Evolutionary conservation across 768 basidiomycete genomes (phyloP).

Genomic region (Phallus indusiatus): DNA sequence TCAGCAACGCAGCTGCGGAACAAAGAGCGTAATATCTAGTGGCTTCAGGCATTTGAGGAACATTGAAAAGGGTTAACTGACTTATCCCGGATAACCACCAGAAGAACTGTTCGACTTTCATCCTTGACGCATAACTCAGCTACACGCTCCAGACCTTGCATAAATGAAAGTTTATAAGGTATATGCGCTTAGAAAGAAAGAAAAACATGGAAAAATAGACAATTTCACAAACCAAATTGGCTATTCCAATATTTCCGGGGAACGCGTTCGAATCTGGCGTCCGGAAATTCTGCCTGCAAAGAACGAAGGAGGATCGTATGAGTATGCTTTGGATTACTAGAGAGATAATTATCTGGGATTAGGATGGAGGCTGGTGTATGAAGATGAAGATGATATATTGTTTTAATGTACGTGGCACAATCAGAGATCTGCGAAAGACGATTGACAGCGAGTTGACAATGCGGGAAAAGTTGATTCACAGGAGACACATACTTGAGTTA

Average conservation of each 20-base stretch:
- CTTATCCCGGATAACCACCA: slow-evolving; percentile 78
- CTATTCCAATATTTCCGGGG: slow-evolving; percentile 83
- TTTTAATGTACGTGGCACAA: slow-evolving; percentile 82
- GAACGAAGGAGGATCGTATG: slow-evolving; percentile 38
- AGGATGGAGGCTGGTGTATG: slow-evolving; percentile 64
- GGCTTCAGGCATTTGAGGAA: neutral
- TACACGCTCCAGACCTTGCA: slow-evolving; percentile 66
- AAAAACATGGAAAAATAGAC: neutral
- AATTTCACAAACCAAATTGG: slow-evolving; percentile 42
- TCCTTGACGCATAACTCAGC: slow-evolving; percentile 71
- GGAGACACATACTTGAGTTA: slow-evolving; percentile 57
- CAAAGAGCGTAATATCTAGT: slow-evolving; percentile 82
- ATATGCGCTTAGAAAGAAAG: neutral
- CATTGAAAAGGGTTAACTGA: slow-evolving; percentile 20
- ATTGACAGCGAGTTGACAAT: neutral
- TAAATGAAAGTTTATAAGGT: slow-evolving; percentile 2
- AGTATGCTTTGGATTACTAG: slow-evolving; percentile 36
- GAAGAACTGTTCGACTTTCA: slow-evolving; percentile 69
- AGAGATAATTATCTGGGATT: slow-evolving; percentile 72
- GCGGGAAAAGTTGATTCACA: neutral
- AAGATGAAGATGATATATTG: slow-evolving; percentile 75
- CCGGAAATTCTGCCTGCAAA: slow-evolving; percentile 66
- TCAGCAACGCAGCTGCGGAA: slow-evolving; percentile 80
- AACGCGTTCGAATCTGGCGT: slow-evolving; percentile 57
- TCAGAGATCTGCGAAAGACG: slow-evolving; percentile 54